Evolutionary conservation across 2,329 filamentous ascomycete species (phyloP).

Genomic region (Herpotrichia juniperi): DNA sequence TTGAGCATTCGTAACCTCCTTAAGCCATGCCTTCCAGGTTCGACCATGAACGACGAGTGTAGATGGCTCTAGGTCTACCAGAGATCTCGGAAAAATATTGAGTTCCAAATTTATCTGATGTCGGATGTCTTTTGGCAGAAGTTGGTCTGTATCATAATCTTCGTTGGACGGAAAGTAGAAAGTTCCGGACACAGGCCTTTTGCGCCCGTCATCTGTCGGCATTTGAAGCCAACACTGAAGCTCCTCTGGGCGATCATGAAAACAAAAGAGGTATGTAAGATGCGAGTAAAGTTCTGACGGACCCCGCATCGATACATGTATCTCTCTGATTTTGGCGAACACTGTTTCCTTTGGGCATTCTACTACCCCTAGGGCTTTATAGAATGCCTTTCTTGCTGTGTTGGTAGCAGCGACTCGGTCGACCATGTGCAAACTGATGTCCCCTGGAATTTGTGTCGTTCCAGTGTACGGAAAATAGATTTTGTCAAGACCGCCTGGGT

Average conservation of each 20-base stretch:
- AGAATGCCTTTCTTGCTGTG: constrained; percentile 14
- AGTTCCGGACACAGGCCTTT: not conserved
- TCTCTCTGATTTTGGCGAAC: constrained; percentile 12
- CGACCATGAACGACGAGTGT: not conserved
- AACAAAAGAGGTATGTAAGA: constrained; percentile 18
- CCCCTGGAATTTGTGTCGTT: constrained; percentile 13
- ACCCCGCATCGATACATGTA: not conserved
- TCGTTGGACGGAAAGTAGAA: constrained; percentile 19
- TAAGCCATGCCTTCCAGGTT: constrained; percentile 17
- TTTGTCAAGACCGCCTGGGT: constrained; percentile 3
- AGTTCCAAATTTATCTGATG: not conserved
- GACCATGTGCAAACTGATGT: constrained; percentile 14
- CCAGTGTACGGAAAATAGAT: constrained; percentile 22
- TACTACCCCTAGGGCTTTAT: constrained; percentile 18
- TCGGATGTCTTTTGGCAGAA: constrained; percentile 8
- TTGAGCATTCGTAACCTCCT: constrained; percentile 10
- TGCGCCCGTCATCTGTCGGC: not conserved
- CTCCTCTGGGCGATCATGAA: not conserved
- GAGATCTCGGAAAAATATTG: not conserved
- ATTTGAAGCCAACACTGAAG: constrained; percentile 11
- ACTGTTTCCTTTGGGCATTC: constrained; percentile 17
- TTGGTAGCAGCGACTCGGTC: constrained; percentile 11
- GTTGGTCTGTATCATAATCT: constrained; percentile 18
- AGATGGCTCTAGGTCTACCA: not conserved
- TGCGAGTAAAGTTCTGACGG: constrained; percentile 1